These are phyloP conservation scores for Tolypocladium amazonense DNA, from an alignment of 2,329 filamentous ascomycete genomes.

Conservation along the genomic window DNA sequence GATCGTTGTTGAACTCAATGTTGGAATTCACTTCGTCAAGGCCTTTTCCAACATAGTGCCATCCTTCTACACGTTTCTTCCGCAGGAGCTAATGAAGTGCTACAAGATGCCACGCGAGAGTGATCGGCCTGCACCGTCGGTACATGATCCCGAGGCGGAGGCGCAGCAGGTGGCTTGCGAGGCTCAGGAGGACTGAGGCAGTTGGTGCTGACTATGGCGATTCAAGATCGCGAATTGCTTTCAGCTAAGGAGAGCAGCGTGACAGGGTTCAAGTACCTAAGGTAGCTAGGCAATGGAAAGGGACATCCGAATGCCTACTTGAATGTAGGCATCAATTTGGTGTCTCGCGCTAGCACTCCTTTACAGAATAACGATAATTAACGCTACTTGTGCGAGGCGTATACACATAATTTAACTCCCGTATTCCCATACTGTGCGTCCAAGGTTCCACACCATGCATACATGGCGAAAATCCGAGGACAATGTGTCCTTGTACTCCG, in stretches of 20 bases:
- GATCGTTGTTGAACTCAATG: constrained; percentile 44
- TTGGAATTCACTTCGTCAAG: constrained; percentile 57
- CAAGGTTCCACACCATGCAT: background rate
- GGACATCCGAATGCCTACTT: background rate
- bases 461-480: background rate
- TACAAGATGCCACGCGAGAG: constrained; percentile 48
- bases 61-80: constrained; percentile 53
- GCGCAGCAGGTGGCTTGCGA: constrained; percentile 15
- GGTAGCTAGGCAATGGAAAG: background rate
- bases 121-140: constrained; percentile 34
- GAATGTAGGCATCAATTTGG: background rate
- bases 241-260: background rate
- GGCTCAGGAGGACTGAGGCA: constrained; percentile 8
- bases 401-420: background rate
- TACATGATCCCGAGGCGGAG: constrained; percentile 20
- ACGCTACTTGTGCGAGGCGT: background rate
- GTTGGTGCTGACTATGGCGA: background rate
- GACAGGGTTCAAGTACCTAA: background rate
- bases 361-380: background rate
- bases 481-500: background rate
- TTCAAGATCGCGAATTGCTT: background rate
- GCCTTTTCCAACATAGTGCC: constrained; percentile 42
- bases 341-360: background rate
- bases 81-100: constrained; percentile 57
- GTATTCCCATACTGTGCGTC: background rate